Conservation (phyloP, 805 yeast species). For the Metschnikowia baotianmanensis region DNA sequence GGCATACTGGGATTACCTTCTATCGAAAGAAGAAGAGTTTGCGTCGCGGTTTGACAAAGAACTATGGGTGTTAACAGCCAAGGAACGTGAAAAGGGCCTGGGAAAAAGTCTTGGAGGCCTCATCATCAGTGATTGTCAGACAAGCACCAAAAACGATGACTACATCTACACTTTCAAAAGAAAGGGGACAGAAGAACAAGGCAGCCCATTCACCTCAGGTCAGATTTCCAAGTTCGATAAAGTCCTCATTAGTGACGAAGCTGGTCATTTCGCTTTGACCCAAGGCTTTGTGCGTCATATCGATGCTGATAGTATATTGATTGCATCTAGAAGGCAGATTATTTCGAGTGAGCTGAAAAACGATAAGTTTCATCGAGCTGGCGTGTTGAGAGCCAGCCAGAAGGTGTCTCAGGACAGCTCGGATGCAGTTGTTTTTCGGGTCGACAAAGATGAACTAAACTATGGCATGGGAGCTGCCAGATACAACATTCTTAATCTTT, state of each 20-base stretch:
- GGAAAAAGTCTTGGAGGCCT: slow-evolving; percentile 61
- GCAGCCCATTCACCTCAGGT: slow-evolving; percentile 27
- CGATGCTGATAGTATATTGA: slow-evolving; percentile 39
- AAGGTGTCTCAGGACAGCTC: slow-evolving; percentile 1
- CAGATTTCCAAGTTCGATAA: slow-evolving; percentile 60
- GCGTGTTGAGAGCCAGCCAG: slow-evolving; percentile 16
- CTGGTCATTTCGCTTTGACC: slow-evolving; percentile 72
- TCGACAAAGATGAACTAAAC: slow-evolving; percentile 78
- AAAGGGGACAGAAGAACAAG: slow-evolving; percentile 25
- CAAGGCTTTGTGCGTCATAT: slow-evolving; percentile 55
- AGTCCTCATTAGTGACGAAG: slow-evolving; percentile 74
- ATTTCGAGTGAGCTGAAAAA: slow-evolving; percentile 39
- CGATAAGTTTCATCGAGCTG: slow-evolving; percentile 37
- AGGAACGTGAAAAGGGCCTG: slow-evolving; percentile 55
- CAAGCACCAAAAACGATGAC: slow-evolving; percentile 20
- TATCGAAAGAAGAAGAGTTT: slow-evolving; percentile 72
- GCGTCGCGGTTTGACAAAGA: slow-evolving; percentile 52
- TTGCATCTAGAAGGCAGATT: slow-evolving; percentile 56
- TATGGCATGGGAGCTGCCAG: slow-evolving; percentile 76
- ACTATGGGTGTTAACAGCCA: slow-evolving; percentile 62
- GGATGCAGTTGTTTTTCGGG: slow-evolving; percentile 43
- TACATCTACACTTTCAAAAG: slow-evolving; percentile 49
- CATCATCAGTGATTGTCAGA: slow-evolving; percentile 32
- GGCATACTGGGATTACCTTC: slow-evolving; percentile 67
- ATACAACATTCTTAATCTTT: slow-evolving; percentile 68